Evolutionary conservation across 2,329 filamentous ascomycete species (phyloP), one percentile per base, ranked within the genome.

Genomic region (Cladosporium sp.): DNA sequence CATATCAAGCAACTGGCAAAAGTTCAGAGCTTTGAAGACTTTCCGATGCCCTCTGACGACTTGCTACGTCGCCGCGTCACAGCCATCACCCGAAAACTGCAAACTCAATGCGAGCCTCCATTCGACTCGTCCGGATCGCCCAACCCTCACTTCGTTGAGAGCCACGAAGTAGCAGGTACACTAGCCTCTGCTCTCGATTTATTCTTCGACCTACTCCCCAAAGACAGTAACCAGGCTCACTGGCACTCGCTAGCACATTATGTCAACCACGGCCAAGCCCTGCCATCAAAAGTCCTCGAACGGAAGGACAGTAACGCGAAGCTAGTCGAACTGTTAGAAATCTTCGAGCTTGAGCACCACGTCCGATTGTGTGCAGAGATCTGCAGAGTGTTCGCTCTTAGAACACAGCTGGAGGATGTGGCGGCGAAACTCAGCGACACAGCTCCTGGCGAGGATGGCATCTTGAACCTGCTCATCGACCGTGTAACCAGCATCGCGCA

Each of bases 381-480:
- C 18, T 50, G 51, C 40, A 40, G 40, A 13, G 36, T 40, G 16
- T 4, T 48, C 7, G 36, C 45, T 5, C 36, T 48, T n/a, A 35
- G 45, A 36, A 38, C 49, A 38, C 32, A n/a, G 38, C 30, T 43
- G 16, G 36, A 47, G 45, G 32, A 48, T 39, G 30, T 48, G 43
- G 67, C 12, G 41, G 25, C 22, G 51, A 62, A 27, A 55, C 61
- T 2, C 61, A 67, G 39, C 11, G 16, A 22, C 16, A 5, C 4
- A 8, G n/a, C 16, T 5, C 4, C 18, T 2, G 18, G 18, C 12
- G 25, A 18, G 13, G 27, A 18, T 3, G n/a, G 13, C 12, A 38
- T 50, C 27, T 9, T 39, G 8, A 32, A 16, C 8, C 8, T 33
- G 18, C 35, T 38, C 3, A 27, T 8, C 7, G 20, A 47, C 4